Conservation (phyloP, 2,329 filamentous ascomycete genomes). For the Fusarium circinatum region DNA sequence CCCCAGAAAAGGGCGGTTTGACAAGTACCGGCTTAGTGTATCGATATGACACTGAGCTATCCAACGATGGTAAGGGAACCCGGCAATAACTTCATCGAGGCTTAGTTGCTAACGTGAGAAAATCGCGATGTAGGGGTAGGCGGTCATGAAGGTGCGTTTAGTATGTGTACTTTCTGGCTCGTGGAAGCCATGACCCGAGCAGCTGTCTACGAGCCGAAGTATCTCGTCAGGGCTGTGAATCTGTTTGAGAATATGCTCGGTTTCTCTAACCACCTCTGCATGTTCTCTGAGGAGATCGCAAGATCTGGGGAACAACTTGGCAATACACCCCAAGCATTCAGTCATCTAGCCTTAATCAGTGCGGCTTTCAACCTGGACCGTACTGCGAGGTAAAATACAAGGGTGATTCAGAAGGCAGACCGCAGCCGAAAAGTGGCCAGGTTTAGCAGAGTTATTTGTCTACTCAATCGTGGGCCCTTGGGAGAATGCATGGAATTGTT, state of each 20-base stretch:
- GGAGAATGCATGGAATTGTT: not conserved
- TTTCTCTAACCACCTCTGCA: constrained; percentile 80
- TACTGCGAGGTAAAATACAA: constrained; percentile 43
- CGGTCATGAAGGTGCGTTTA: constrained; percentile 79
- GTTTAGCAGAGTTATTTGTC: not conserved
- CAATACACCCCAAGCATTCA: constrained; percentile 83
- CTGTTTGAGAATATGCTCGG: constrained; percentile 82
- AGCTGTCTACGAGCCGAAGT: constrained; percentile 71
- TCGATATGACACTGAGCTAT: constrained; percentile 75
- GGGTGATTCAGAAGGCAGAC: not conserved
- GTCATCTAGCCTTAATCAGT: constrained; percentile 78
- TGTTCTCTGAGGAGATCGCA: constrained; percentile 84
- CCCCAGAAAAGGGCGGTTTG: constrained; percentile 78
- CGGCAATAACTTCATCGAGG: not conserved
- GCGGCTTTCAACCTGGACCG: constrained; percentile 81
- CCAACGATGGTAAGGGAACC: constrained; percentile 71
- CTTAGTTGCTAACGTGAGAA: constrained; percentile 3
- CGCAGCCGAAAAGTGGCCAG: not conserved
- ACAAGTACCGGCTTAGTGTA: constrained; percentile 81
- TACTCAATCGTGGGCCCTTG: not conserved
- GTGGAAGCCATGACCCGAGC: constrained; percentile 81
- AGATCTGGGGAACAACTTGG: constrained; percentile 80
- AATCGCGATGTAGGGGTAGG: constrained; percentile 67
- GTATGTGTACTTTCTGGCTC: constrained; percentile 86
- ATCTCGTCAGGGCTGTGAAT: constrained; percentile 69